Evolutionary conservation across 2,329 filamentous ascomycete genomes (phyloP), one percentile per base, ranked within the genome.

Genomic region (Colletotrichum orbiculare): DNA sequence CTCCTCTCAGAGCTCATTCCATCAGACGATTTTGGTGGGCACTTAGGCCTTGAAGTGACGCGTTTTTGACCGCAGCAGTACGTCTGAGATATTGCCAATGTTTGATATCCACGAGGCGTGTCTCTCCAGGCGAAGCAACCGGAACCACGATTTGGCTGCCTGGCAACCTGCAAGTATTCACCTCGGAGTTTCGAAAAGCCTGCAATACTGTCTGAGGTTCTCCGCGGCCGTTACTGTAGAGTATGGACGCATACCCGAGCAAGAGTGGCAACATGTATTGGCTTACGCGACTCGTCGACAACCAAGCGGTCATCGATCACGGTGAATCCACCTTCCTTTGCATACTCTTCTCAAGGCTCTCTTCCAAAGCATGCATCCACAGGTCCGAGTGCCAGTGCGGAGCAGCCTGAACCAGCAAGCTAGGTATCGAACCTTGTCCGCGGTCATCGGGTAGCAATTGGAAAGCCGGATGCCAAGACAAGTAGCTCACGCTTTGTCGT

Each of bases 401-500:
- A 25, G 25, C 25, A 25, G 25, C 25, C 25, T 25, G 25, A 25
- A 25, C 25, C 25, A 25, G 25, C 25, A 25, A 25, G 25, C 25
- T 25, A 25, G 25, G 25, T 25, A 2, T 25, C 25, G 25, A 25
- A 25, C 25, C 25, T 25, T 25, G 25, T 25, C 25, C 25, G 25
- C 25, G 25, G 25, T 25, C 25, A 25, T 5, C 25, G 25, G 25
- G 25, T 25, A 25, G 25, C 25, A 25, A 25, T 25, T 25, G 37
- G 15, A 42, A n/a, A 12, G 33, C 17, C 55, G 56, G 35, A 38
- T 42, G 64, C 66, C 54, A 62, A 58, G 67, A 9, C 48, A 58
- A 13, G 54, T 15, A 38, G 67, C 72, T 39, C 17, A 48, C 63
- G 56, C 34, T 76, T 74, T 41, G 64, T 73, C 68, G 66, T 71